Percentiles rank a stretch among this genome's conserved stretches.
Conservation (phyloP, 2,329 filamentous ascomycete genomes). For the Venturia aucupariae region DNA sequence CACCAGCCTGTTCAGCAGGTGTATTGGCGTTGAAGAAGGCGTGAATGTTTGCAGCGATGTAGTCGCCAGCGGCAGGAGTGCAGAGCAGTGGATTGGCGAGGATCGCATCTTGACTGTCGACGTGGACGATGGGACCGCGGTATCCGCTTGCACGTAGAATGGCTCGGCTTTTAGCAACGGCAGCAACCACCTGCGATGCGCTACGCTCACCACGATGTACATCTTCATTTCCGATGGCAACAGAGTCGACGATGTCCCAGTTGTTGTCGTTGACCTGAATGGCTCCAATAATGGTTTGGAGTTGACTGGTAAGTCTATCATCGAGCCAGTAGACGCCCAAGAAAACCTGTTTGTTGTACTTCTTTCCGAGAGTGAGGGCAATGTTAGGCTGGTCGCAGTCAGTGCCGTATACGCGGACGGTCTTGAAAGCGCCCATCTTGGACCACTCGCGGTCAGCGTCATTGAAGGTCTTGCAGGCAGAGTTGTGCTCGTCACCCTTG, state of each 20-base stretch:
- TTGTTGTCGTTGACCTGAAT: constrained; percentile 41
- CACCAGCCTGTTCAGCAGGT: constrained; percentile 51
- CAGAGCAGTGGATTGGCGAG: constrained; percentile 61
- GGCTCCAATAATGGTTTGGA: constrained; percentile 51
- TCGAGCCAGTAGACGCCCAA: constrained; percentile 62
- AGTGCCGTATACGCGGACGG: constrained; percentile 69
- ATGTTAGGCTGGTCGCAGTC: constrained; percentile 65
- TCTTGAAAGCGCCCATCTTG: constrained; percentile 47
- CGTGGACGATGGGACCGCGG: constrained; percentile 63
- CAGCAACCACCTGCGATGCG: constrained; percentile 43
- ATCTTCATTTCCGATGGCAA: constrained; percentile 73
- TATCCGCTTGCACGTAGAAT: constrained; percentile 56
- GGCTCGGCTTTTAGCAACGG: constrained; percentile 48
- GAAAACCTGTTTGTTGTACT: constrained; percentile 61
- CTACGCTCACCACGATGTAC: constrained; percentile 56
- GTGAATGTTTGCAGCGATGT: constrained; percentile 73
- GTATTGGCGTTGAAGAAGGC: constrained; percentile 69
- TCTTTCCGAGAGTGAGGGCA: constrained; percentile 53
- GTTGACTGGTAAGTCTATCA: constrained; percentile 41
- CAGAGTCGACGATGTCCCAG: constrained; percentile 61
- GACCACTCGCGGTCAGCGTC: constrained; percentile 58
- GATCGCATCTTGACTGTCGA: constrained; percentile 69
- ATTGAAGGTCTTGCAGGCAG: constrained; percentile 54
- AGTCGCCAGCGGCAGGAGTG: constrained; percentile 52
- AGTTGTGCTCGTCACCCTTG: constrained; percentile 35